Evolutionary conservation across 164 flowering plant species (phyloP), one percentile per base, ranked within the genome.

Genomic region (Sedum album): DNA sequence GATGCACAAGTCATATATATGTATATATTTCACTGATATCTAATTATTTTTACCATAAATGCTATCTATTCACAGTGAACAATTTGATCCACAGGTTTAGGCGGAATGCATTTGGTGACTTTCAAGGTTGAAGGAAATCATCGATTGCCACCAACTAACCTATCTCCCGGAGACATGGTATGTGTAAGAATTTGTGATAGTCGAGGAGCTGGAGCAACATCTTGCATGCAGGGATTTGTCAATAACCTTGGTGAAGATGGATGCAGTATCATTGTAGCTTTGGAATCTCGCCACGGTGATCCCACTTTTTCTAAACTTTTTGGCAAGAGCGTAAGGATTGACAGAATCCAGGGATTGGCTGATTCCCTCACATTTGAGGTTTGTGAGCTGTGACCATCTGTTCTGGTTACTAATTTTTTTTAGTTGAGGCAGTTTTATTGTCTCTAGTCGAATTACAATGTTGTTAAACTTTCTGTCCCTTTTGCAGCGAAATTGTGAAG

Each of bases 151-250:
- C 98, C 98, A 21, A 86, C 93, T 6, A 90, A 83, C 26, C 93
- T 93, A 60, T 88, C 96, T 66, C 98, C 95, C 8, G 98, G 98
- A 39, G 98, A 93, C 75, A 86, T 90, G 96, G 98, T 90, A 62
- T 93, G 98, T 69, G 90, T 93, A 49, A 82, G 98, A 74, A 84
- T 70, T 28, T 88, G 93, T 70, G 91, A 93, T 71, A 87, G 85
- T 74, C 81, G 88, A 75, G 98, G 98, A 42, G 93, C 90, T 2
- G 90, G 86, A 57, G 89, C 95, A 33, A 84, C 90, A 26, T 90
- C 95, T 62, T 85, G 87, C 78, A 76, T 88, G 85, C 98, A 88
- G 71, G 98, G 98, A 21, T 85, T 93, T 77, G 90, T 93, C 60
- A 69, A 90, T 82, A 84, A 79, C 71, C 79, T 93, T 42, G 98